phyloP scores from a whole-genome alignment of 169 alveolate species.

The Miamiensis avidus region DNA sequence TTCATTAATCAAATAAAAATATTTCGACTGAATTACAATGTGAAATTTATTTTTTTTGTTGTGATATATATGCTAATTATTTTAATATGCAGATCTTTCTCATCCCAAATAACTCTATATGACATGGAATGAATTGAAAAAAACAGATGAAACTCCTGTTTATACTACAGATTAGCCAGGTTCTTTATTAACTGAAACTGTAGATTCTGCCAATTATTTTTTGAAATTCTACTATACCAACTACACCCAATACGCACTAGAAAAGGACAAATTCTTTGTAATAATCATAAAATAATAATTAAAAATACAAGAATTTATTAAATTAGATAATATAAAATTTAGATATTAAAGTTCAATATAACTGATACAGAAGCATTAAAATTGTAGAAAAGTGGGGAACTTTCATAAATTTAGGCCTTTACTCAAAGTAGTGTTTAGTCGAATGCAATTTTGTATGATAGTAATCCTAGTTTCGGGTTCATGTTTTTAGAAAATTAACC shows the following conservation, averaged over 20 bases:
- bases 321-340: not conserved
- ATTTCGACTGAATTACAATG: no score
- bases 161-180: not conserved
- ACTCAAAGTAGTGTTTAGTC: not conserved
- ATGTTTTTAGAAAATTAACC: not conserved
- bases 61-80: no score
- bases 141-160: not conserved
- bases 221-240: no score
- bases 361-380: not conserved
- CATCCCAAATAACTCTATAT: not conserved
- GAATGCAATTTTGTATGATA: not conserved
- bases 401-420: not conserved
- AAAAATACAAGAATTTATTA: no score
- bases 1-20: no score
- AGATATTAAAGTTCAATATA: not conserved
- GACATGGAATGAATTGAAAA: not conserved
- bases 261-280: not conserved
- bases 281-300: no score
- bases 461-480: not conserved
- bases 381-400: not conserved
- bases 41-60: no score
- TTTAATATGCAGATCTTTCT: not conserved
- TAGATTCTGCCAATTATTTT: not conserved
- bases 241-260: not conserved
- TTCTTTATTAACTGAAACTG: not conserved